Conservation (phyloP, 2,329 filamentous ascomycete genomes). For the Xylaria sp. region DNA sequence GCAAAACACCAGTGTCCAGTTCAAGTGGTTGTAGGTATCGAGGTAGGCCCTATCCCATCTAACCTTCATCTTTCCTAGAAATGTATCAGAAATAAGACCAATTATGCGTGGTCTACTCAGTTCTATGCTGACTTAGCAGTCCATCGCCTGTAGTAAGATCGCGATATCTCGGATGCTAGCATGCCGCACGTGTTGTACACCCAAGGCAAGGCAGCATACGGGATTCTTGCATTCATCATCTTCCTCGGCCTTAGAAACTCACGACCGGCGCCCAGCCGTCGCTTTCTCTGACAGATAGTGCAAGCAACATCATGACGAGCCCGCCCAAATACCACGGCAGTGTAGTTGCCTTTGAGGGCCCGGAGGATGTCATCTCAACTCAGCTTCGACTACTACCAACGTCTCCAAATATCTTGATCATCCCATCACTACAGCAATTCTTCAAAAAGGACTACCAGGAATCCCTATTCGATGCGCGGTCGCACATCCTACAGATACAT, state of each 20-base stretch:
- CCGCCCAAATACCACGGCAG: slow-evolving; percentile 46
- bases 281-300: not conserved
- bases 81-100: not conserved
- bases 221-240: not conserved
- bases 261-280: slow-evolving; percentile 1
- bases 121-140: not conserved
- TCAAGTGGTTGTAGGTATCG: not conserved
- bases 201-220: not conserved
- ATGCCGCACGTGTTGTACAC: not conserved
- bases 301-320: slow-evolving; percentile 29
- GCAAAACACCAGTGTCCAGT: not conserved
- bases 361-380: slow-evolving; percentile 56
- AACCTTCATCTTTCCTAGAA: not conserved
- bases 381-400: slow-evolving; percentile 63
- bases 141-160: not conserved
- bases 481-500: slow-evolving; percentile 54
- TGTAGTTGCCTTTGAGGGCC: slow-evolving; percentile 64
- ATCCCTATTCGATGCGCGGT: slow-evolving; percentile 40
- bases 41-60: not conserved
- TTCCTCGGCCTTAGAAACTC: not conserved
- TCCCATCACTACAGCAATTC: slow-evolving; percentile 56
- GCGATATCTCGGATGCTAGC: not conserved
- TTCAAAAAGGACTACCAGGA: slow-evolving; percentile 38
- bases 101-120: not conserved
- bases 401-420: slow-evolving; percentile 59